Base-by-base conservation (phyloP, 805 yeast species). In the Starmerella apicola region DNA sequence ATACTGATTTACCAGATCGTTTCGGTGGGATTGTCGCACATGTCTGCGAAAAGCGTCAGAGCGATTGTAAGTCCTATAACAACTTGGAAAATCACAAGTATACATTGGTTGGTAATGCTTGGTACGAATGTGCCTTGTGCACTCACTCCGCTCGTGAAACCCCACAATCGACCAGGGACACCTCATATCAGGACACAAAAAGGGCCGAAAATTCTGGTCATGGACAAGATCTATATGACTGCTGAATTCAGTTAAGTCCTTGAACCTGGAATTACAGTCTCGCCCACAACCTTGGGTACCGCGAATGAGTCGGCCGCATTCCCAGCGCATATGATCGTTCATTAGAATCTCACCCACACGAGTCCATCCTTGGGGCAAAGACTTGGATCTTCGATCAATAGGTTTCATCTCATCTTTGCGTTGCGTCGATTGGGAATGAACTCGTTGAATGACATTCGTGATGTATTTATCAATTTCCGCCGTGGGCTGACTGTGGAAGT, bases 281-380 rank as follows among this genome's bases (percentile, higher is more conserved):
- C 50, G 49, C 8, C 50, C 50, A 26, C 50, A 46, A 32, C 50
- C 50, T 28, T 46, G 50, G 16, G 46, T 41, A 23, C 50, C 50
- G 4, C 50, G 41, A n/a, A 46, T 45, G 4, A 45, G 41, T 15
- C 44, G 42, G 20, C 31, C 33, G 39, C 48, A 45, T 39, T 45
- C 49, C 17, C 37, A 35, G 10, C 29, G 39, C 34, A 46, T 37
- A 18, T 12, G 29, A 4, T 43, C 33, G 35, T 46, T 43, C n/a
- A 19, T 22, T 27, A 15, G 16, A 15, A 46, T 45, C 20, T 17
- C 37, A 6, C 21, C 35, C 15, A 10, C 17, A 13, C 50, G 46
- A 18, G 42, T 17, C 50, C 50, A 46, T n/a, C 23, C 25, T 3
- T 38, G 39, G 16, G 20, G 17, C 18, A 43, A 16, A 4, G 18